phyloP scores from a whole-genome alignment of 768 basidiomycete species.

The Rossbeevera mucosa region DNA sequence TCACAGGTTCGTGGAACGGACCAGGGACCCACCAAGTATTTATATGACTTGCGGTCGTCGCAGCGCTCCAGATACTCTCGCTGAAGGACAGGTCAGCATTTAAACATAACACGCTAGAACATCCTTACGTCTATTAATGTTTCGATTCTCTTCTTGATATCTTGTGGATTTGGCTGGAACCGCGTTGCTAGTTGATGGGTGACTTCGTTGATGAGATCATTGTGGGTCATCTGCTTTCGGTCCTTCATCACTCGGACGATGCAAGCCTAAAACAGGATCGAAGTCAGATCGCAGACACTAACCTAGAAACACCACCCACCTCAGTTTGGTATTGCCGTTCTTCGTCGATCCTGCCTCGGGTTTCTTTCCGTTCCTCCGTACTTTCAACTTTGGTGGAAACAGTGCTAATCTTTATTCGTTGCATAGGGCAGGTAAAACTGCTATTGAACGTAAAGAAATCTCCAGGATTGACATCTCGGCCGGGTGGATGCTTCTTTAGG shows the following conservation, averaged over 20 bases:
- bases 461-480: constrained; percentile 68
- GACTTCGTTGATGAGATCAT: constrained; percentile 86
- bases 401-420: constrained; percentile 91
- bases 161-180: constrained; percentile 80
- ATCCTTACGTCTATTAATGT: constrained; percentile 80
- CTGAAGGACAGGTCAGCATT: constrained; percentile 35
- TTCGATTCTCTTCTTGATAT: constrained; percentile 93
- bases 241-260: constrained; percentile 98
- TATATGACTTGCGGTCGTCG: constrained; percentile 84
- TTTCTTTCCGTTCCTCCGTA: constrained; percentile 84
- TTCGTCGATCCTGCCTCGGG: constrained; percentile 85
- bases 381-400: constrained; percentile 85
- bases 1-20: not conserved
- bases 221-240: constrained; percentile 83
- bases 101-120: not conserved
- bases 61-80: constrained; percentile 92
- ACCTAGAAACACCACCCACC: constrained; percentile 39
- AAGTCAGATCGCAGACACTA: constrained; percentile 3
- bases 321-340: constrained; percentile 87
- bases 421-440: constrained; percentile 74
- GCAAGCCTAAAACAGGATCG: constrained; percentile 66
- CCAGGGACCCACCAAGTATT: constrained; percentile 51
- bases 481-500: constrained; percentile 84
- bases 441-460: constrained; percentile 91
- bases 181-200: constrained; percentile 78